Percentiles rank a stretch among this genome's conserved stretches.
Evolutionary conservation across 495 filamentous ascomycete species (phyloP).

Genomic region (Recurvomyces mirabilis): DNA sequence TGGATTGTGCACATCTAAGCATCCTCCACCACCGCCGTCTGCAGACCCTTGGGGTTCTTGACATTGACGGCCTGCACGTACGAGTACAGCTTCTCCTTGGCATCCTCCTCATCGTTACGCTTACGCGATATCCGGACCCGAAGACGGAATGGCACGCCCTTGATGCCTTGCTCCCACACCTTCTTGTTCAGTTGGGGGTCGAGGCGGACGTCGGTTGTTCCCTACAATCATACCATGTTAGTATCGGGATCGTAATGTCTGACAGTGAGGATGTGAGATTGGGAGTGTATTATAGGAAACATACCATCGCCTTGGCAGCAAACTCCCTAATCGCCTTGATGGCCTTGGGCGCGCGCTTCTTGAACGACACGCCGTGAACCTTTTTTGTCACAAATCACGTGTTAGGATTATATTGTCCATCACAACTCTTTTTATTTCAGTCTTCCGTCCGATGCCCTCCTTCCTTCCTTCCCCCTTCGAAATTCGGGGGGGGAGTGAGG

Average conservation of each 20-base stretch:
- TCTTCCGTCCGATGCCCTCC: conserved; percentile 34
- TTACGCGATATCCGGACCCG: conserved; percentile 96
- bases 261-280: not conserved
- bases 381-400: conserved; percentile 31
- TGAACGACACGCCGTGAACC: conserved; percentile 95
- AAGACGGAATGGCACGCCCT: conserved; percentile 93
- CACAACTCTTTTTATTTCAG: conserved; percentile 18
- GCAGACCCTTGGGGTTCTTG: conserved; percentile 94
- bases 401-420: no score
- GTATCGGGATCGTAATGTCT: not conserved
- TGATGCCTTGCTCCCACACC: conserved; percentile 98
- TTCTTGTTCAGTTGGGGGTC: conserved; percentile 99
- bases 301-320: conserved; percentile 88
- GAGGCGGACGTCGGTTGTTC: conserved; percentile 92
- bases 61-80: conserved; percentile 99
- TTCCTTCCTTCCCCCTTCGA: no score
- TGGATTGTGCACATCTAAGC: no score
- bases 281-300: no score
- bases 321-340: conserved; percentile 99
- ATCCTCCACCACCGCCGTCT: conserved; percentile 61
- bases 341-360: conserved; percentile 95
- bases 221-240: conserved; percentile 40
- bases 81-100: conserved; percentile 95
- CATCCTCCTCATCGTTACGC: conserved; percentile 99
- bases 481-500: no score